Percentiles rank a stretch among this genome's conserved stretches.
Evolutionary conservation across 169 alveolate species (phyloP).

Genomic region (Cystoisospora suis): DNA sequence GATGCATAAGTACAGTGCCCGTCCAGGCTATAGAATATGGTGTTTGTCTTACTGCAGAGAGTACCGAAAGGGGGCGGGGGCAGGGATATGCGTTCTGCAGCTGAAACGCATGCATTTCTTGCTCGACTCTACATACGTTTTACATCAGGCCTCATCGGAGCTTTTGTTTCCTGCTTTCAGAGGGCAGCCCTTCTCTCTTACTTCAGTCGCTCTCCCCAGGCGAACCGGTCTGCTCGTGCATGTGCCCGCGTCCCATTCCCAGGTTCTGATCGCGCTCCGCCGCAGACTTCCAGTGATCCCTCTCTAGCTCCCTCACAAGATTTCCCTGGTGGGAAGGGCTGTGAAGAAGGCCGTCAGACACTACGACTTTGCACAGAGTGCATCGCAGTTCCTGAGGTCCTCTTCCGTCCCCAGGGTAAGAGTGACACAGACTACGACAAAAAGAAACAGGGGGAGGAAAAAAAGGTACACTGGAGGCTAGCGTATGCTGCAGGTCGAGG

Average conservation of each 20-base stretch:
- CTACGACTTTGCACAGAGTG: conserved; percentile 74
- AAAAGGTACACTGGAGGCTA: too few relatives aligned
- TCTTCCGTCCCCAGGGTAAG: conserved; percentile 74
- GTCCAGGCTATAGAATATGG: too few relatives aligned
- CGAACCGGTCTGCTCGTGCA: not conserved
- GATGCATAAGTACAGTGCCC: too few relatives aligned
- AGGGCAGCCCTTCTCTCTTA: not conserved
- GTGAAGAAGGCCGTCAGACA: conserved; percentile 16
- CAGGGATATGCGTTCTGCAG: too few relatives aligned
- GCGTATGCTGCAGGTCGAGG: too few relatives aligned
- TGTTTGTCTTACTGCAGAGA: too few relatives aligned
- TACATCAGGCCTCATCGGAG: not conserved
- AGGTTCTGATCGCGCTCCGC: not conserved
- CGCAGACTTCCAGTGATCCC: not conserved
- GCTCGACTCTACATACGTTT: not conserved
- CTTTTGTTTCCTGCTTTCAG: not conserved
- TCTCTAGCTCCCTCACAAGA: too few relatives aligned
- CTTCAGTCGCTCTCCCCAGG: not conserved
- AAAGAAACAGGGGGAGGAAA: too few relatives aligned
- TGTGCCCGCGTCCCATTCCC: not conserved
- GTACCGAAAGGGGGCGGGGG: too few relatives aligned
- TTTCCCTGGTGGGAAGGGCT: not conserved
- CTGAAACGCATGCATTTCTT: not conserved
- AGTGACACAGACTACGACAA: too few relatives aligned
- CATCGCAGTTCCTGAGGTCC: conserved; percentile 74